Evolutionary conservation across 2,329 filamentous ascomycete species (phyloP), one percentile per base, ranked within the genome.

Genomic region (Fusarium tuaranense): DNA sequence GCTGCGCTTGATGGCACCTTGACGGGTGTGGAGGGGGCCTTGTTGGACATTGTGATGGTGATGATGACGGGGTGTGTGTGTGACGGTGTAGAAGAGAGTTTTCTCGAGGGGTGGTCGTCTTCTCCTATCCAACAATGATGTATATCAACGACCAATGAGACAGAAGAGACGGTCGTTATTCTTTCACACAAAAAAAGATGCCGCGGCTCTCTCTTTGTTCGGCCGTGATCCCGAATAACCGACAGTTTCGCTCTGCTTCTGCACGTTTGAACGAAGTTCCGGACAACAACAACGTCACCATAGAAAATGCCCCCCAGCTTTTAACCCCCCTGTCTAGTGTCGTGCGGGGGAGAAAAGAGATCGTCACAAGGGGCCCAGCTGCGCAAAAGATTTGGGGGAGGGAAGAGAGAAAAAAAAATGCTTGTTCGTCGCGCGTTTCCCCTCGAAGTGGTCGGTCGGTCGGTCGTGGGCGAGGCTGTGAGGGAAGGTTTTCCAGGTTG

Each of bases 1-100:
- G 89, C 85, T n/a, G 89, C 89, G 36, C 88, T 87, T 8, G 88
- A 82, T 16, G 91, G 88, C 59, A 92, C 88, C 79, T 91, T 91
- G 76, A 91, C 88, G 6, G 90, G 89, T 25, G 89, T 89, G 34
- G 88, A 85, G 39, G 88, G 84, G 63, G 79, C 63, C 77, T 86
- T 85, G 76, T 84, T 85, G 71, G 86, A 85, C 86, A 88, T 87
- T 67, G 61, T 65, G 68, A 66, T 44, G 22, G 59, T 27, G 59
- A 38, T 53, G 27, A 48, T 58, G 18, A 30, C 41, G 41, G 41
- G 41, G 41, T 20, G 30, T 30, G 27, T 30, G 27, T 30, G 27
- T 30, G 30, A 20, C 9, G 27, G 39, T 34, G n/a, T 51, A 27
- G 27, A 38, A 39, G 59, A 22, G 51, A 20, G 60, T 20, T 34